Base-by-base conservation (phyloP, 768 basidiomycete genomes). In the Porpolomopsis calyptriformis region DNA sequence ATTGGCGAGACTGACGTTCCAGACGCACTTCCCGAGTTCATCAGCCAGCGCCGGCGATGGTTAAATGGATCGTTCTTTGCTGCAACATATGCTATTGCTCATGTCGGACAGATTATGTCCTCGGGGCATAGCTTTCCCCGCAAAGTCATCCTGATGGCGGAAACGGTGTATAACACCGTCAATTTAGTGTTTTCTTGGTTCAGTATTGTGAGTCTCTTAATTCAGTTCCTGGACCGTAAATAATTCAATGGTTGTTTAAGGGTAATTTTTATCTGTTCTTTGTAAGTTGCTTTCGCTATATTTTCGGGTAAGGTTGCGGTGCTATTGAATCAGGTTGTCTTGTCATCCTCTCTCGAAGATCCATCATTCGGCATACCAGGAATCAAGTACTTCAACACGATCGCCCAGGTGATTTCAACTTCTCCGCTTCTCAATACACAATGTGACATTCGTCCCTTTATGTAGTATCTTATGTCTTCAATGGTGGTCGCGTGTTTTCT, bases 261-360 rank as follows among this genome's bases (percentile, higher is more conserved):
- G 93, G 89, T n/a, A 97, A 94, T 57, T 92, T 89, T 61, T 97
- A 88, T 61, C 63, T 94, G 24, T 94, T 93, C 66, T 97, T 94
- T 60, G 91, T 92, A 57, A 64, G 83, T 64, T 9, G 35, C 37
- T 35, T 5, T 23, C 46, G 2, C 29, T 47, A 29, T 0, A n/a
- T 29, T 43, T 43, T 56, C 23, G 9, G 2, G 1, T 7, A 12
- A 26, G 42, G 23, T 46, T 24, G 20, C 38, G 36, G 16, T 14
- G 16, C 19, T 14, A 12, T 49, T 47, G 7, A 14, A 25, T 24
- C 52, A 90, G 88, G 76, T 88, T 34, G 82, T 98, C 23, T 65
- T 98, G 24, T 94, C 92, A 2, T 84, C 85, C 4, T 90, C 92
- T 0, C 58, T 97, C 46, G 90, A 97, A 54, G 79, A 82, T 48